phyloP scores from a whole-genome alignment of 441 rosid genomes.

The Erodium moschatum region DNA sequence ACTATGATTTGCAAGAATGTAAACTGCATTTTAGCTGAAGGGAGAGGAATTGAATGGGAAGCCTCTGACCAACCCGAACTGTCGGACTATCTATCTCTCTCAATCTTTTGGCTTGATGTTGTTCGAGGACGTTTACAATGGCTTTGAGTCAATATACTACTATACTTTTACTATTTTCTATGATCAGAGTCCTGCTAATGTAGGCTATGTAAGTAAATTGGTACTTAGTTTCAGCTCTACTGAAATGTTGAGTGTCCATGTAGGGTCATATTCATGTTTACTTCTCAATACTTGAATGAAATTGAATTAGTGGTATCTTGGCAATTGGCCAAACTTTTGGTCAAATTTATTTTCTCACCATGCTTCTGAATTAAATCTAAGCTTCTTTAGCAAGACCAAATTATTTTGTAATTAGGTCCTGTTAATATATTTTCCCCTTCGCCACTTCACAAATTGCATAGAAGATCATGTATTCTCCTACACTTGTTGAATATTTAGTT shows the following conservation, averaged over 20 bases:
- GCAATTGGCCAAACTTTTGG: conserved; percentile 1
- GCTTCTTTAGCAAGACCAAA: neutral
- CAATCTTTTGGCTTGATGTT: neutral
- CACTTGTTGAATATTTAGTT: neutral
- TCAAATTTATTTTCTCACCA: neutral
- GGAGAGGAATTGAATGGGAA: neutral
- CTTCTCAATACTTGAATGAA: neutral
- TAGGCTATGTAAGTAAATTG: neutral
- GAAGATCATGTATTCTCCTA: too few relatives aligned
- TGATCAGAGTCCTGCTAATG: neutral
- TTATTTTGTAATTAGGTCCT: neutral
- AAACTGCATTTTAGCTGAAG: neutral
- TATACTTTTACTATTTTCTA: too few relatives aligned
- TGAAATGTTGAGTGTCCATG: neutral
- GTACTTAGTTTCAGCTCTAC: neutral
- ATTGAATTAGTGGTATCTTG: neutral
- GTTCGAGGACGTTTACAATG: too few relatives aligned
- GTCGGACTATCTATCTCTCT: neutral
- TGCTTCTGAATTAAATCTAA: neutral
- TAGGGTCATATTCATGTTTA: neutral
- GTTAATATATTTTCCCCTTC: too few relatives aligned
- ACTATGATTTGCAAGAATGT: neutral
- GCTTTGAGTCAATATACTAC: neutral
- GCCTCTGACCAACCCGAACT: neutral
- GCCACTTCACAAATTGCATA: too few relatives aligned